Conservation (phyloP, 495 filamentous ascomycete genomes). For the Gamarada debralockiae region DNA sequence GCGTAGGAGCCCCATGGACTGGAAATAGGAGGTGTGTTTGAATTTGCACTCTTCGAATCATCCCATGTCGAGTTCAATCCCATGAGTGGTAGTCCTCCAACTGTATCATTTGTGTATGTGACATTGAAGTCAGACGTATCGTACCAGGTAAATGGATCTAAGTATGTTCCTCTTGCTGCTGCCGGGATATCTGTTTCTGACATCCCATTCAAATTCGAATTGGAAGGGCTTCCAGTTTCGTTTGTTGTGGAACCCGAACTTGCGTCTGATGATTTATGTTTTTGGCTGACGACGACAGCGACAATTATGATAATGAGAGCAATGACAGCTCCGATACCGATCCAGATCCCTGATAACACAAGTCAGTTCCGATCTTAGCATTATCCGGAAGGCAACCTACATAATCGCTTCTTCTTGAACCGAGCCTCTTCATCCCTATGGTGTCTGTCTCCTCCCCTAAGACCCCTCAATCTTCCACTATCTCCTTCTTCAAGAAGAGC, state of each 20-base stretch:
- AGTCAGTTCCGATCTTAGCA: conserved; percentile 10
- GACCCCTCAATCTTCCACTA: conserved; percentile 18
- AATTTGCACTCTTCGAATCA: conserved; percentile 73
- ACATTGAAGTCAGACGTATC: conserved; percentile 91
- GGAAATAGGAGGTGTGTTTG: conserved; percentile 73
- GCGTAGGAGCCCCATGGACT: conserved; percentile 73
- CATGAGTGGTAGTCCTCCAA: conserved; percentile 86
- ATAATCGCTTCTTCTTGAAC: conserved; percentile 43
- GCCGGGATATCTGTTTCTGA: conserved; percentile 60
- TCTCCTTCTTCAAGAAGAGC: conserved; percentile 65
- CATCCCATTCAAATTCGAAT: conserved; percentile 56
- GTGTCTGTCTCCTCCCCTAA: conserved; percentile 21
- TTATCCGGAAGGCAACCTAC: conserved; percentile 29
- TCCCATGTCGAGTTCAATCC: conserved; percentile 85
- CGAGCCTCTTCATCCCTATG: conserved; percentile 19
- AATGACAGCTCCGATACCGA: conserved; percentile 49
- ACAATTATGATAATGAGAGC: conserved; percentile 71
- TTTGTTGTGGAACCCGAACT: conserved; percentile 11
- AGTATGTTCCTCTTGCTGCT: conserved; percentile 64
- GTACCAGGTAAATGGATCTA: conserved; percentile 93
- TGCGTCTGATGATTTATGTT: conserved; percentile 38
- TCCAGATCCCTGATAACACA: conserved; percentile 44
- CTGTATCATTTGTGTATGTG: conserved; percentile 81
- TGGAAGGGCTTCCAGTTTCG: conserved; percentile 39
- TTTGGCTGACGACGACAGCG: conserved; percentile 67